phyloP scores from a whole-genome alignment of 2,329 filamentous ascomycete species.

The Knoxdaviesia capensis region DNA sequence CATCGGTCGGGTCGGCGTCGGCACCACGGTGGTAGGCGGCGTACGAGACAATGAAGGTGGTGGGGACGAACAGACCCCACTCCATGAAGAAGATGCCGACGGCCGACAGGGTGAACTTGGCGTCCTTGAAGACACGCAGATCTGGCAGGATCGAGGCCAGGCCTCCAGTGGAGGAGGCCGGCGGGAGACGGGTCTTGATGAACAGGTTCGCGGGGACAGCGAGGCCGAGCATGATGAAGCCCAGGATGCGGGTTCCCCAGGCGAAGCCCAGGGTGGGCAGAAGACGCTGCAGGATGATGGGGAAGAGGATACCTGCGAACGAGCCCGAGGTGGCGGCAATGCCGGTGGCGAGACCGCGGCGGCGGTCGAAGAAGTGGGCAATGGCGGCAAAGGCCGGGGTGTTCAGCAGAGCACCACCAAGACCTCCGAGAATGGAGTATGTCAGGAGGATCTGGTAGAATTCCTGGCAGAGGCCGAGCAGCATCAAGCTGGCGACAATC shows the following conservation, averaged over 20 bases:
- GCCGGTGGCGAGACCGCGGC: slow-evolving; percentile 61
- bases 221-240: slow-evolving; percentile 26
- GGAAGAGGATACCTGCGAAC: slow-evolving; percentile 47
- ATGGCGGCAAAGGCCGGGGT: slow-evolving; percentile 57
- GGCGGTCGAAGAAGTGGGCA: slow-evolving; percentile 59
- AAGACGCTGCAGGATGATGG: slow-evolving; percentile 23
- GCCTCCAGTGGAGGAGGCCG: slow-evolving; percentile 11
- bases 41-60: slow-evolving; percentile 60
- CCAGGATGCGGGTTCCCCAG: slow-evolving; percentile 28
- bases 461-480: slow-evolving; percentile 36
- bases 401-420: slow-evolving; percentile 57
- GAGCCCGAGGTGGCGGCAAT: slow-evolving; percentile 49
- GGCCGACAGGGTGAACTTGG: slow-evolving; percentile 38
- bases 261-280: slow-evolving; percentile 25
- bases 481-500: slow-evolving; percentile 39
- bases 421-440: slow-evolving; percentile 52
- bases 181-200: slow-evolving; percentile 32
- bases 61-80: slow-evolving; percentile 51
- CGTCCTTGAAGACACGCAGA: slow-evolving; percentile 38
- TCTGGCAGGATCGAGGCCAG: slow-evolving; percentile 31
- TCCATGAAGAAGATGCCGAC: slow-evolving; percentile 49
- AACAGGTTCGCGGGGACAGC: slow-evolving; percentile 25
- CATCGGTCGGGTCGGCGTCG: slow-evolving; percentile 21
- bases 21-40: slow-evolving; percentile 40
- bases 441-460: slow-evolving; percentile 70